phyloP scores from a whole-genome alignment of 2,329 filamentous ascomycete species.

The Xylariaceae sp. region DNA sequence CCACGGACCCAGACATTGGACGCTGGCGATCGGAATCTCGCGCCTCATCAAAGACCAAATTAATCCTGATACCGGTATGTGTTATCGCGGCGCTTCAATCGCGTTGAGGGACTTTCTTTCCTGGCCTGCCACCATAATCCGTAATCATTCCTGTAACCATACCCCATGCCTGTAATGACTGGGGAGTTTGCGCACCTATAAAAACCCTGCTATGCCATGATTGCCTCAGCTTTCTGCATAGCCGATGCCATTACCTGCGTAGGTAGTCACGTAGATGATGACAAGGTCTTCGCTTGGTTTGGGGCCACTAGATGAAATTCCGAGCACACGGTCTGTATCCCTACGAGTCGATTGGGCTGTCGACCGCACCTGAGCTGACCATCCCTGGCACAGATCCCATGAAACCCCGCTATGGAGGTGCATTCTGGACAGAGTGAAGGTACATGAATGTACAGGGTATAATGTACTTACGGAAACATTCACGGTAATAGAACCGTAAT shows the following conservation, averaged over 20 bases:
- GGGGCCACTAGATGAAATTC: constrained; percentile 12
- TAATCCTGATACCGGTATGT: background rate
- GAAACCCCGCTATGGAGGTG: constrained; percentile 3
- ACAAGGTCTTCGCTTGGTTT: background rate
- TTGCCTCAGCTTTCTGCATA: background rate
- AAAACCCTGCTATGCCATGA: too few species aligned
- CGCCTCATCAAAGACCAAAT: background rate
- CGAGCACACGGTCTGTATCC: constrained; percentile 15
- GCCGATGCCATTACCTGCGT: background rate
- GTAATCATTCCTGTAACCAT: too few species aligned
- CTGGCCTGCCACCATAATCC: too few species aligned
- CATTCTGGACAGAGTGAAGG: too few species aligned
- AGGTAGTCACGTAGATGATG: too few species aligned
- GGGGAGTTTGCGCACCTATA: too few species aligned
- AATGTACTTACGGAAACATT: too few species aligned
- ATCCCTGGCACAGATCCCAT: background rate
- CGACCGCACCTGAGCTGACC: background rate
- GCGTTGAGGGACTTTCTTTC: background rate
- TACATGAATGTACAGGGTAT: too few species aligned
- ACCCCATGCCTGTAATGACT: too few species aligned
- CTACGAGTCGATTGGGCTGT: constrained; percentile 16
- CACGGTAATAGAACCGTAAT: too few species aligned
- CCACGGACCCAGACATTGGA: background rate
- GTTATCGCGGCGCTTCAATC: background rate
- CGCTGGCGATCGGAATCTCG: background rate